Base-by-base conservation (phyloP, 805 yeast genomes). In the Zygoascus ofunaensis region DNA sequence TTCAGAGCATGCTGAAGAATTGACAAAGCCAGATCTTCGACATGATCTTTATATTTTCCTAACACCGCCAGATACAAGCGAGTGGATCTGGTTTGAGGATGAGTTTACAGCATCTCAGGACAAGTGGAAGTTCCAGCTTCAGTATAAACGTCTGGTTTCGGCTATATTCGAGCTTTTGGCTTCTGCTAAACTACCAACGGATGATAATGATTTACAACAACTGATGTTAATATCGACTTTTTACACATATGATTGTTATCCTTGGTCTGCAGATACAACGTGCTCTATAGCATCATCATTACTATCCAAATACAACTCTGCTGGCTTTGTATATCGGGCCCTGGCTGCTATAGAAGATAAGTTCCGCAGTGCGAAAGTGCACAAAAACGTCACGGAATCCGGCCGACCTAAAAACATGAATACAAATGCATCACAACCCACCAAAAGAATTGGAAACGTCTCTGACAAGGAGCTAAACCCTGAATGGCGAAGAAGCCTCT, bases 401-500 rank as follows among this genome's bases (percentile, higher is more conserved):
- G 39, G 41, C 36, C 33, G 41, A 32, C 18, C 35, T 20, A 19
- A 20, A 5, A 17, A 26, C 7, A 26, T 12, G 12, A 26, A 26
- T 12, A 8, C 30, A 8, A 7, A 26, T 12, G n/a, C n/a, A n/a
- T n/a, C n/a, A n/a, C n/a, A n/a, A n/a, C n/a, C n/a, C n/a, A n/a
- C n/a, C n/a, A 26, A 26, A 26, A 8, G 7, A 26, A 7, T 26
- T 26, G 30, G 30, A 8, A 26, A 26, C 12, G 12, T 7, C 7
- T 26, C 30, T 26, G 32, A 40, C 8, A 33, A 22, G 4, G 39
- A 30, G 17, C 15, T n/a, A 3, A 21, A 37, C 8, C 33, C 32
- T 15, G 20, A 39, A 17, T 50, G 51, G 51, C 32, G 47, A 21
- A 8, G 33, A 10, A 19, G 17, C 17, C 45, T 41, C 21, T 18